Conservation (phyloP, 768 basidiomycete genomes). For the Suillus discolor region DNA sequence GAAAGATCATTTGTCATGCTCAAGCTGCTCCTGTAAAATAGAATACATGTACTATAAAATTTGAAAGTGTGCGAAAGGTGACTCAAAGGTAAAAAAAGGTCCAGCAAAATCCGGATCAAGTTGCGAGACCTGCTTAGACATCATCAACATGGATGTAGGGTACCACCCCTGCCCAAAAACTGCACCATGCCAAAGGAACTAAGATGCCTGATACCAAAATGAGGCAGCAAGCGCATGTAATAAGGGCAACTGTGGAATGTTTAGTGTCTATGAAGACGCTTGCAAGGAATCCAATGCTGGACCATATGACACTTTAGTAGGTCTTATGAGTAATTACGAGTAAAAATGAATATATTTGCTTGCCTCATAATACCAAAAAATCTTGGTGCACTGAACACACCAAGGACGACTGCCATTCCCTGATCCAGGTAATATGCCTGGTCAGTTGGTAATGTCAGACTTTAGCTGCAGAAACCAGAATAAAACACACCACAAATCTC, state of each 20-base stretch:
- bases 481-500: background rate
- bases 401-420: background rate
- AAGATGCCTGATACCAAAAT: background rate
- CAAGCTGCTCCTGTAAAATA: too few relatives aligned
- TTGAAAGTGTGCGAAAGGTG: too few relatives aligned
- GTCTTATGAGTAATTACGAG: too few relatives aligned
- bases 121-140: too few relatives aligned
- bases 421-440: background rate
- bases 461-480: background rate
- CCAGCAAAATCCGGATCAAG: too few relatives aligned
- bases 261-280: background rate
- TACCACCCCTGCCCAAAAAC: background rate
- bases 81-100: too few relatives aligned
- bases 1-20: too few relatives aligned
- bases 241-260: background rate
- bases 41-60: too few relatives aligned
- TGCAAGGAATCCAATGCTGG: background rate
- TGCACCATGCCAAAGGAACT: background rate
- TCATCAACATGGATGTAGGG: background rate
- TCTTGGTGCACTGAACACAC: background rate
- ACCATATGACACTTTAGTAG: background rate
- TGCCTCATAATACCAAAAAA: background rate
- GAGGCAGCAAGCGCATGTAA: background rate
- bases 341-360: background rate
- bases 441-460: background rate